Conservation (phyloP, 106 monocot species). For the Posidonia australis region DNA sequence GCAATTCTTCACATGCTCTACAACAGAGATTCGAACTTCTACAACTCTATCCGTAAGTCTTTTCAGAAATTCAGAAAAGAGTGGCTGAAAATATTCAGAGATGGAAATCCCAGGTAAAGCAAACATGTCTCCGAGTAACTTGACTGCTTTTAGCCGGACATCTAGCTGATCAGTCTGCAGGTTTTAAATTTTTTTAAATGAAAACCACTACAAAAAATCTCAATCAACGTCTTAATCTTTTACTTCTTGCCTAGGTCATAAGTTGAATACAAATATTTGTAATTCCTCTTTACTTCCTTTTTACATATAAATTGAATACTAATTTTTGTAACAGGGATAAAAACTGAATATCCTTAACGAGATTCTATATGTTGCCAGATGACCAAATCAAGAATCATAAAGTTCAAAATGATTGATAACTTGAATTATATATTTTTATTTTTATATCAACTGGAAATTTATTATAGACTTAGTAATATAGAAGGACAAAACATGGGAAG, state of each 20-base stretch:
- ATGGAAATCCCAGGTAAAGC: slow-evolving; percentile 54
- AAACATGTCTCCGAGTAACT: slow-evolving; percentile 79
- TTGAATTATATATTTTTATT: no score
- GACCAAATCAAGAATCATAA: no score
- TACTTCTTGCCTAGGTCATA: neutral
- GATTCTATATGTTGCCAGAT: no score
- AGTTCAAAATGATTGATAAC: no score
- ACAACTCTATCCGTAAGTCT: slow-evolving; percentile 78
- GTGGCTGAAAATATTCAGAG: slow-evolving; percentile 66
- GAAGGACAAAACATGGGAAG: no score
- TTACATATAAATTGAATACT: no score
- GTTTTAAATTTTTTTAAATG: slow-evolving; percentile 7
- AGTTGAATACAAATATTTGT: no score
- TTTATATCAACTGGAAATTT: no score
- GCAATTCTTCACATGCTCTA: slow-evolving; percentile 78
- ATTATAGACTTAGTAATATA: no score
- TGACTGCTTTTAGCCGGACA: slow-evolving; percentile 68
- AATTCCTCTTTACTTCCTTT: no score
- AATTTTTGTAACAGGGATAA: no score
- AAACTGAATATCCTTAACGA: no score
- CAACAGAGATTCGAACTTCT: slow-evolving; percentile 67
- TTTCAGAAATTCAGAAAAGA: slow-evolving; percentile 85
- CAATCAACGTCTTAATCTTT: neutral
- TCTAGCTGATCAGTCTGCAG: slow-evolving; percentile 76
- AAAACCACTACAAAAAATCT: neutral